Percentiles rank a stretch among this genome's conserved stretches.
phyloP scores from a whole-genome alignment of 2,329 filamentous ascomycete genomes.

The Endothia cerciana region DNA sequence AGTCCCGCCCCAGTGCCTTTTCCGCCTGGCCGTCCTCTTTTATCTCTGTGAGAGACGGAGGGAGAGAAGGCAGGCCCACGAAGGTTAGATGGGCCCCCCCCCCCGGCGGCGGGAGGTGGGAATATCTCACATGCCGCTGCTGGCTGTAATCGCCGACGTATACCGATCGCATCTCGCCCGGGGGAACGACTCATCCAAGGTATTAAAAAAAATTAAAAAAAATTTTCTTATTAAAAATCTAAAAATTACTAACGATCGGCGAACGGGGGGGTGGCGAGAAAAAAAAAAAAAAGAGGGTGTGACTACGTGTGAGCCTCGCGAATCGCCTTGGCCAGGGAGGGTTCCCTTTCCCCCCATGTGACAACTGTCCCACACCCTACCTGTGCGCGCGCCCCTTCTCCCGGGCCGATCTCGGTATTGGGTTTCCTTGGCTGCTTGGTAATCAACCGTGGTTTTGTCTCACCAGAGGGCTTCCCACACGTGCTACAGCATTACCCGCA shows the following conservation, averaged over 20 bases:
- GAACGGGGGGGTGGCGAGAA: not conserved
- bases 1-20: not conserved
- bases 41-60: no score
- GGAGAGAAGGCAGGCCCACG: no score
- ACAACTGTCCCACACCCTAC: no score
- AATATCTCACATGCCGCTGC: not conserved
- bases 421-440: not conserved
- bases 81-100: no score
- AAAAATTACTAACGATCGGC: no score
- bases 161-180: no score
- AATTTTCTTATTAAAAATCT: no score
- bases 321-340: not conserved
- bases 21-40: not conserved
- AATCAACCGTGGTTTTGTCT: not conserved
- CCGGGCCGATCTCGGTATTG: conserved; percentile 13
- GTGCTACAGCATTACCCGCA: not conserved
- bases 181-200: no score
- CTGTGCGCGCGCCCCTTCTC: not conserved
- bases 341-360: no score
- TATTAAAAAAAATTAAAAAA: no score
- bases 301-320: conserved; percentile 3
- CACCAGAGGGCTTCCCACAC: not conserved
- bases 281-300: conserved; percentile 4
- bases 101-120: no score
- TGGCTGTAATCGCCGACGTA: not conserved